Evolutionary conservation across 1,284 basidiomycete genomes (phyloP), one percentile per base, ranked within the genome.

Genomic region (Veloporphyrellus conicus): DNA sequence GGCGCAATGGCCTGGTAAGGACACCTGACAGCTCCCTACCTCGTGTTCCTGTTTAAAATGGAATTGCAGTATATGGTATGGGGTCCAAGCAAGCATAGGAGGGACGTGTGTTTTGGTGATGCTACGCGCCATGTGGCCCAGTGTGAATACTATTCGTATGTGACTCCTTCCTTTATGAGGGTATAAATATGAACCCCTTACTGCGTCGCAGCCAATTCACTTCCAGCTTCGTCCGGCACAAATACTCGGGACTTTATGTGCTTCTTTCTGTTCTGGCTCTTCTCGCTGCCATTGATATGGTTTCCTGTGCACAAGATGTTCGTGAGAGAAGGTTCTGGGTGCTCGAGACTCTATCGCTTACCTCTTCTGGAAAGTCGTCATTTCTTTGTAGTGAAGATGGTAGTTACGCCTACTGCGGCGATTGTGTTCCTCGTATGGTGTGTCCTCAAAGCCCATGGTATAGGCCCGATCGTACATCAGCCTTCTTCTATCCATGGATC

Each of bases 221-320:
- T 91, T 57, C 82, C 87, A 11, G 78, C 71, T 15, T 82, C 79
- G 8, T 81, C 85, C 42, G 86, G 85, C 27, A 87, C 79, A 14
- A 84, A 74, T 39, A 84, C 83, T 3, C 71, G 75, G 33, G 82
- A 87, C 63, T 86, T 87, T 57, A 69, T 92, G 67, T 81, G 81
- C 54, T 94, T 93, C 77, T 84, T 93, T 73, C 71, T 94, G 52
- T 94, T 92, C 73, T 91, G 87, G 81, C 69, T 91, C 35, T 74
- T 91, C 46, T 87, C 82, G 28, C 73, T 93, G 11, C 86, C 88
- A 4, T 80, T 83, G 22, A 85, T 91, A 53, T 89, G 81, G 81
- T 83, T 90, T 49, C 86, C 86, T 4, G 81, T 90, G 36, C 86
- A 90, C 71, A 79, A 86, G 63, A 83, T 92, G 81, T 82, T 58